Evolutionary conservation across 495 filamentous ascomycete genomes (phyloP).

Genomic region (Parachaetomium inaequale): DNA sequence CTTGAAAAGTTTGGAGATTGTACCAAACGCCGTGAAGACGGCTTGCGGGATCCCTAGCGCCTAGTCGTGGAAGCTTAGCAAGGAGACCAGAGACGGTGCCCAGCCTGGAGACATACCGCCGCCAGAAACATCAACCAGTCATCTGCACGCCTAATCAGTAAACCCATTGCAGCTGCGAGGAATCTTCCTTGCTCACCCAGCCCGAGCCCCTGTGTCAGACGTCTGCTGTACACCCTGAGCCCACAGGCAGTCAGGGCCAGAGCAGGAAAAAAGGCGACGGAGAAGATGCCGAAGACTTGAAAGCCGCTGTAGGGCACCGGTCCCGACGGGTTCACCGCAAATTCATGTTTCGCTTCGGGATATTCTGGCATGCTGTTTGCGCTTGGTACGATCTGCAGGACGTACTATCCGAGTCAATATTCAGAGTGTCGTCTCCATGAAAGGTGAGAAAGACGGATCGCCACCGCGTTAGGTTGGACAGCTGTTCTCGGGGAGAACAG

Average conservation of each 20-base stretch:
- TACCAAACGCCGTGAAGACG: slow-evolving; percentile 36
- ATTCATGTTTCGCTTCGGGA: slow-evolving; percentile 8
- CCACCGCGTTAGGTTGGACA: background rate
- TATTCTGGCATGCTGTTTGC: background rate
- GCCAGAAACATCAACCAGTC: slow-evolving; percentile 40
- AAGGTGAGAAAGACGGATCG: background rate
- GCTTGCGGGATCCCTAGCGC: slow-evolving; percentile 34
- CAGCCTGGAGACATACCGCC: slow-evolving; percentile 27
- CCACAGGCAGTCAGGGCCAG: slow-evolving; percentile 37
- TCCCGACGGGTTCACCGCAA: slow-evolving; percentile 13
- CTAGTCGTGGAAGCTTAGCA: slow-evolving; percentile 15
- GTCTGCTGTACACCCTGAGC: slow-evolving; percentile 40
- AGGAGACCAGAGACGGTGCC: too few relatives aligned
- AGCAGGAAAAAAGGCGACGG: slow-evolving; percentile 40
- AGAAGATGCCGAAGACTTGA: slow-evolving; percentile 40
- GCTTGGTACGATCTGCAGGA: background rate
- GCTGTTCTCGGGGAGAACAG: background rate
- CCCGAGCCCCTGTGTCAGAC: slow-evolving; percentile 30
- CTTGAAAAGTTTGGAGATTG: background rate
- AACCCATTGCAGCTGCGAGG: background rate
- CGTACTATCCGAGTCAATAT: background rate
- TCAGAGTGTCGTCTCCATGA: background rate
- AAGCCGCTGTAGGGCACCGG: slow-evolving; percentile 23
- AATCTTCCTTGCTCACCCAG: slow-evolving; percentile 25
- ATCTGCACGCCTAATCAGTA: slow-evolving; percentile 22